These are phyloP conservation scores for Lachnellula willkommii DNA, from an alignment of 2,329 filamentous ascomycete genomes.

Conservation along the genomic window DNA sequence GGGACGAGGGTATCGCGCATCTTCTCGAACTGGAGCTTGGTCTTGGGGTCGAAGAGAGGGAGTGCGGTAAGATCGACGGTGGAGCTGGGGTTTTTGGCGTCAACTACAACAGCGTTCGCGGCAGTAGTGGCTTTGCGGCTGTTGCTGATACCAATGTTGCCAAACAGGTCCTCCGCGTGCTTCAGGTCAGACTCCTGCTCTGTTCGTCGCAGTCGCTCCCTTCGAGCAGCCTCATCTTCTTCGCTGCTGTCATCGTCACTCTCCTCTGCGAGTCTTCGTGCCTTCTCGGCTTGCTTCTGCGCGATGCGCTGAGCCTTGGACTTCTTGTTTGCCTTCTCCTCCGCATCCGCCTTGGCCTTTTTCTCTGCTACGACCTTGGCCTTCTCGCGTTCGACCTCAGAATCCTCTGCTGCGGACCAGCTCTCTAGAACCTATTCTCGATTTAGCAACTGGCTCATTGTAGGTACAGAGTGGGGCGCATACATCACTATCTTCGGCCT, in stretches of 20 bases:
- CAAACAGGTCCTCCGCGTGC: slow-evolving; percentile 89
- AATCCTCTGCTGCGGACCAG: slow-evolving; percentile 96
- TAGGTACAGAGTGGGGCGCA: slow-evolving; percentile 25
- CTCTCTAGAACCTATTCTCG: slow-evolving; percentile 63
- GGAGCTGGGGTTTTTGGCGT: slow-evolving; percentile 67
- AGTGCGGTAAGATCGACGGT: slow-evolving; percentile 76
- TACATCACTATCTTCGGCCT: slow-evolving; percentile 75
- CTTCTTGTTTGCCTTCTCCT: slow-evolving; percentile 87
- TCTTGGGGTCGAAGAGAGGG: slow-evolving; percentile 81
- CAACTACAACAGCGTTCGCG: slow-evolving; percentile 61
- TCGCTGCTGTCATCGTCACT: slow-evolving; percentile 55
- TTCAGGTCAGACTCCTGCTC: slow-evolving; percentile 86
- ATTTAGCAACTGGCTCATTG: slow-evolving; percentile 43
- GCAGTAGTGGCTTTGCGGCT: slow-evolving; percentile 64
- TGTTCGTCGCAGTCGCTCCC: slow-evolving; percentile 68
- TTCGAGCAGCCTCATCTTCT: slow-evolving; percentile 65
- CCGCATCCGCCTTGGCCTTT: slow-evolving; percentile 84
- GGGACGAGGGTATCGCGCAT: slow-evolving; percentile 76
- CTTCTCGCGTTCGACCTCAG: slow-evolving; percentile 94
- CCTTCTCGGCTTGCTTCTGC: slow-evolving; percentile 63
- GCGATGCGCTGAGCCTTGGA: slow-evolving; percentile 79
- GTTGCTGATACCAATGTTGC: slow-evolving; percentile 59
- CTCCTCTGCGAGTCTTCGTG: slow-evolving; percentile 48
- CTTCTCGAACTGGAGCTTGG: slow-evolving; percentile 78
- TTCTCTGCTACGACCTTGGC: slow-evolving; percentile 77